These are phyloP conservation scores for Claviceps sp. DNA, from an alignment of 2,329 filamentous ascomycete genomes.

Conservation along the genomic window DNA sequence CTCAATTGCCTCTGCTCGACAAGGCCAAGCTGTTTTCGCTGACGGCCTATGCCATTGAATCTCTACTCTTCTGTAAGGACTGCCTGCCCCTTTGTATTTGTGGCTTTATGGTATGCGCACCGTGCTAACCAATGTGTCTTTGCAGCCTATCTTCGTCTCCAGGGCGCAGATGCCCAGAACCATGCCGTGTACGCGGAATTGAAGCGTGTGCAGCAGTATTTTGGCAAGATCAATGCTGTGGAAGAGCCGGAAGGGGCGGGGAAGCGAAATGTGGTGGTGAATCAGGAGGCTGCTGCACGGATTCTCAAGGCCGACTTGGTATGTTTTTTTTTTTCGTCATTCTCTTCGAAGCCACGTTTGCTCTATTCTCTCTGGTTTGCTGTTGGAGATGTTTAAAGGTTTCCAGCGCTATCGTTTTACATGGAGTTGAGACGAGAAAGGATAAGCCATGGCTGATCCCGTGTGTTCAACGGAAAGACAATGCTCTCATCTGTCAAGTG, in stretches of 20 bases:
- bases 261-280: slow-evolving; percentile 40
- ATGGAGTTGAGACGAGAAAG: no score
- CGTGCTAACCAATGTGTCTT: no score
- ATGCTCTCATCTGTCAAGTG: no score
- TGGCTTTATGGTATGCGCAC: no score
- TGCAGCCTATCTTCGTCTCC: slow-evolving; percentile 59
- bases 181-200: slow-evolving; percentile 81
- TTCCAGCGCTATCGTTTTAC: no score
- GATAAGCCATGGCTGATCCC: no score
- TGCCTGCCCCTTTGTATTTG: not conserved
- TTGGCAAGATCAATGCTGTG: slow-evolving; percentile 72
- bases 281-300: slow-evolving; percentile 66
- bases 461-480: no score
- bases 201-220: slow-evolving; percentile 77
- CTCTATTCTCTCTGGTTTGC: not conserved
- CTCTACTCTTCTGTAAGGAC: slow-evolving; percentile 65
- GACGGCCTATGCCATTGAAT: slow-evolving; percentile 78
- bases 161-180: slow-evolving; percentile 66
- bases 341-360: not conserved
- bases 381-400: no score
- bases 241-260: slow-evolving; percentile 48
- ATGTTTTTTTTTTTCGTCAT: slow-evolving; percentile 16
- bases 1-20: slow-evolving; percentile 80
- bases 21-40: slow-evolving; percentile 90
- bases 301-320: slow-evolving; percentile 75